phyloP scores from a whole-genome alignment of 2,329 filamentous ascomycete genomes.

The Seiridium cupressi region DNA sequence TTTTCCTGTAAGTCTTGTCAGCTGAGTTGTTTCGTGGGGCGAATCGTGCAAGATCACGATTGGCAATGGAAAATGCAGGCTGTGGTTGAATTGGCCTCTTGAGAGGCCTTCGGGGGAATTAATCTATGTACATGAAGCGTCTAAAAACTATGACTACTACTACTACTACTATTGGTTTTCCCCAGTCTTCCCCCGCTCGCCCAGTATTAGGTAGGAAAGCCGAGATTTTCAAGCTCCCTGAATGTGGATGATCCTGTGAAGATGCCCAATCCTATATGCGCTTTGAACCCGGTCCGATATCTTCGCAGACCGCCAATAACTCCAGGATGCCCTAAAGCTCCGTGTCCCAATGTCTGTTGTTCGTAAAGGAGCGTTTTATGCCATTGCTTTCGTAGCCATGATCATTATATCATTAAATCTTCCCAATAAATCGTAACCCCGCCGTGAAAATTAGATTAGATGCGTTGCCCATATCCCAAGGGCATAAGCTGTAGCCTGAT shows the following conservation, averaged over 20 bases:
- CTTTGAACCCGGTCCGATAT: conserved; percentile 1
- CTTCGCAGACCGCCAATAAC: too few relatives aligned
- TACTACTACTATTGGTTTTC: neutral
- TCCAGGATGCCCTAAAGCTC: conserved; percentile 2
- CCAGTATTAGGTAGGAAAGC: neutral
- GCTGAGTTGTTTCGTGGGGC: neutral
- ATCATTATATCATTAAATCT: conserved; percentile 7
- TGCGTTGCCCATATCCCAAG: neutral
- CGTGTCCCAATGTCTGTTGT: neutral
- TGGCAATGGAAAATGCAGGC: neutral
- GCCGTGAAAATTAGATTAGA: conserved; percentile 4
- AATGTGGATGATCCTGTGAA: too few relatives aligned
- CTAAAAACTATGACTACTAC: conserved; percentile 9
- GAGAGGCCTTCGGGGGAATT: neutral
- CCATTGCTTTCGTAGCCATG: conserved; percentile 6
- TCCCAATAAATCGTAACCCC: neutral
- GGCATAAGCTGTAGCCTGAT: neutral
- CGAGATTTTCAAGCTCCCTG: neutral
- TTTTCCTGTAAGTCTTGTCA: neutral
- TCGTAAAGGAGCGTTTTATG: conserved; percentile 4
- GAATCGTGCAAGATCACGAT: neutral
- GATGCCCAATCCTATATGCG: neutral
- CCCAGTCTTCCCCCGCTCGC: too few relatives aligned
- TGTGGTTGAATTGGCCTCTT: neutral
- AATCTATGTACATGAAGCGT: conserved; percentile 14